Base-by-base conservation (phyloP, 805 yeast species). In the Komagataella phaffii region DNA sequence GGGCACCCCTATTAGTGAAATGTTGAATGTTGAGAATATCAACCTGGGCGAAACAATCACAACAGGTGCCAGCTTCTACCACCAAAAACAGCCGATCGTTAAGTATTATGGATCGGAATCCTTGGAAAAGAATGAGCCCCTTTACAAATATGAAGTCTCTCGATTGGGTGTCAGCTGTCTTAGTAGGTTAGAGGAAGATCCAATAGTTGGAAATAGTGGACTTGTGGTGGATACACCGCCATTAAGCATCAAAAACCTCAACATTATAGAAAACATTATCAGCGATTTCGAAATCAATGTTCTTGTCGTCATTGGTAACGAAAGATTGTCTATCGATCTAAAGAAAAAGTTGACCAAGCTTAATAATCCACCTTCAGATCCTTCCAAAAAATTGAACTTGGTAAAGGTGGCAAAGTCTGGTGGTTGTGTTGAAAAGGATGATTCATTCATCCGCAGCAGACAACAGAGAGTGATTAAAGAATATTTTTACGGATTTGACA, bases 41-140 rank as follows among this genome's bases (percentile, higher is more conserved):
- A 75, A 78, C 18, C 85, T 95, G 71, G 96, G 95, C 55, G 87
- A 88, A 49, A 79, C 85, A 21, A 73, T 81, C 54, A 79, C 89
- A 0, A 81, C 87, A 8, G 93, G 95, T 46, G 80, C 87, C 1
- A 80, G 90, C 1, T 70, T 75, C 54, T 80, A 84, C 55, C 90
- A 86, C 63, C 86, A 87, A n/a, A 87, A 88, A 63, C 95, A 88
- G 64, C 97, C 98, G 0, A 64, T 85, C n/a, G 91, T 85, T 7
- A 83, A 85, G 59, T 81, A 76, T 59, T 88, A 73, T 65, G 99
- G 98, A 0, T 73, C 82, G 51, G 86, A 82, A 49, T 66, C 70
- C 44, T 72, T 79, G 10, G 57, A 66, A 1, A 82, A 79, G 10
- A 88, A 88, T 62, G 62, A 75, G 46, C 75, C 73, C 46, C 71